phyloP scores from a whole-genome alignment of 176 grass and related monocot species.

The Hsuehochloa calcarea region DNA sequence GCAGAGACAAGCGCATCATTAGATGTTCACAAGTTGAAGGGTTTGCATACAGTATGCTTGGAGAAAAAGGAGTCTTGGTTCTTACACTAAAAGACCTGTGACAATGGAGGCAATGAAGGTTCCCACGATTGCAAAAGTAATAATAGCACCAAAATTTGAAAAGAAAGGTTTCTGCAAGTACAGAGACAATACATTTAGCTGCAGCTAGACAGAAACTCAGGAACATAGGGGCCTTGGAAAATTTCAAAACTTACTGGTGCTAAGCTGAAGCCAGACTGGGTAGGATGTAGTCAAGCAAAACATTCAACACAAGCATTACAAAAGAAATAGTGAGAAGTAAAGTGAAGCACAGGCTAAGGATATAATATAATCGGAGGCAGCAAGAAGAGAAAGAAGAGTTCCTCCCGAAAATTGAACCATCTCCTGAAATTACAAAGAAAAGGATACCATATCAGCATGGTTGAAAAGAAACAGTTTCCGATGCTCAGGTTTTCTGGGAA shows the following conservation, averaged over 20 bases:
- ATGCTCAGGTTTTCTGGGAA: neutral
- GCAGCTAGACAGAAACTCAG: neutral
- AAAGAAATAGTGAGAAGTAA: neutral
- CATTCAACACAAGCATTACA: constrained; percentile 15
- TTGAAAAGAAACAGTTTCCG: neutral
- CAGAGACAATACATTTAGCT: neutral
- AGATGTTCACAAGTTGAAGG: constrained; percentile 1
- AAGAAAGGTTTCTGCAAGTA: constrained; percentile 82
- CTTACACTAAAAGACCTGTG: constrained; percentile 90
- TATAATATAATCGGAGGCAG: constrained; percentile 99
- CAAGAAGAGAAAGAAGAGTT: constrained; percentile 89
- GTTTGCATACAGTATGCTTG: neutral
- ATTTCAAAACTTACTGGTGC: constrained; percentile 61
- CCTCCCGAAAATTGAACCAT: constrained; percentile 98
- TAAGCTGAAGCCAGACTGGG: constrained; percentile 89
- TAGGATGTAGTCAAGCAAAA: constrained; percentile 75
- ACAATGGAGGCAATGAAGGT: constrained; percentile 83
- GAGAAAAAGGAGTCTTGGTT: neutral
- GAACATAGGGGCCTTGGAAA: neutral
- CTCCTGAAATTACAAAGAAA: constrained; percentile 50
- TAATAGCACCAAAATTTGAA: constrained; percentile 93
- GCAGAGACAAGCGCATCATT: neutral
- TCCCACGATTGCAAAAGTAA: constrained; percentile 88
- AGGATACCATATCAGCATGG: neutral
- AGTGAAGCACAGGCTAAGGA: constrained; percentile 45